Percentiles rank a stretch among this genome's conserved stretches.
Evolutionary conservation across 371 early-diverging fungal genomes (phyloP).

Genomic region (Actinomucor elegans): DNA sequence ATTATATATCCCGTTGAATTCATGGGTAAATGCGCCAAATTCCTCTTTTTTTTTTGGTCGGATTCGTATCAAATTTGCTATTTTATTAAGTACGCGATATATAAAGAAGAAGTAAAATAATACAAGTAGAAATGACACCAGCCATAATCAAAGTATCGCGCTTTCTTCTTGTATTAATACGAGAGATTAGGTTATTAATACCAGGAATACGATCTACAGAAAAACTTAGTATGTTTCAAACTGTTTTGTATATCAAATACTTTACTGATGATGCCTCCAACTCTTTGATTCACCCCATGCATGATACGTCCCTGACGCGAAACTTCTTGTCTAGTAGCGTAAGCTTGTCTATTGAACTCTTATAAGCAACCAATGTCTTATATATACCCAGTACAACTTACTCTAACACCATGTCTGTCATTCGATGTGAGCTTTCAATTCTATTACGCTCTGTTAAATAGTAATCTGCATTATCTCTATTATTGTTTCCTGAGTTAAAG

Average conservation of each 20-base stretch:
- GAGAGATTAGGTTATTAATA: conserved; percentile 61
- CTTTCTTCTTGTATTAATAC: conserved; percentile 62
- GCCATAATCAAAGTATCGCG: conserved; percentile 68
- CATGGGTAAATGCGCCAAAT: too few species aligned
- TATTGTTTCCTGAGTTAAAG: conserved; percentile 41
- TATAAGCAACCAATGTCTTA: not conserved
- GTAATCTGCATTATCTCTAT: conserved; percentile 48
- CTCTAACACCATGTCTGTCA: conserved; percentile 71
- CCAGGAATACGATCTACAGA: conserved; percentile 56
- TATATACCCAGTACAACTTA: conserved; percentile 21
- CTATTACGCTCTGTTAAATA: conserved; percentile 61
- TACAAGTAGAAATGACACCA: conserved; percentile 60
- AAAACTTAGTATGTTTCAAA: not conserved
- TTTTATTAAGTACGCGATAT: conserved; percentile 37
- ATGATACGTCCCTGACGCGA: conserved; percentile 55
- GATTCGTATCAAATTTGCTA: too few species aligned
- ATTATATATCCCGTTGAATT: too few species aligned
- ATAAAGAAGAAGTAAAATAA: conserved; percentile 55
- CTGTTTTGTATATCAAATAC: too few species aligned
- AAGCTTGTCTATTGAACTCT: conserved; percentile 54
- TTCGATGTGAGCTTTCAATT: conserved; percentile 60
- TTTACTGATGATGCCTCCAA: conserved; percentile 54
- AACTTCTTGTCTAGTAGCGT: conserved; percentile 59
- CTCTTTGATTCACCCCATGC: conserved; percentile 47
- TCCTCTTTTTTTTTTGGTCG: conserved; percentile 10